Evolutionary conservation across 2,329 filamentous ascomycete genomes (phyloP).

Genomic region (Alternaria infectoria): DNA sequence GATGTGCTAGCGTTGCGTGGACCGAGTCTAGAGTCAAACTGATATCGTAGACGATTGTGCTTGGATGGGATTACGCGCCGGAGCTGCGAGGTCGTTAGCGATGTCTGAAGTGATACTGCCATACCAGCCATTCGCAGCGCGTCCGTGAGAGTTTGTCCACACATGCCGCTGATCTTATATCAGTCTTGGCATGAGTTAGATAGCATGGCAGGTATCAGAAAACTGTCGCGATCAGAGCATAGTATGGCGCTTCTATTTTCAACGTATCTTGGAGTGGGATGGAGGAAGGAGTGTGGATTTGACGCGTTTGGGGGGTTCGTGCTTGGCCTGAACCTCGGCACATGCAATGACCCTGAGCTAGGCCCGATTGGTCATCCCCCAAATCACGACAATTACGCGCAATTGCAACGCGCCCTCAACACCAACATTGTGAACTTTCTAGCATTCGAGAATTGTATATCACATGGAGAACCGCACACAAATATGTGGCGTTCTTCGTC

Average conservation of each 20-base stretch:
- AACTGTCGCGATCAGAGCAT: not conserved
- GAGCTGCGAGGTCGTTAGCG: not conserved
- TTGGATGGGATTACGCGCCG: not conserved
- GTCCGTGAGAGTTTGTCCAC: not conserved
- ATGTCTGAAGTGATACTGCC: not conserved
- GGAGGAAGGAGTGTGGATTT: not conserved
- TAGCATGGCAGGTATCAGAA: not conserved
- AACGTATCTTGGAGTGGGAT: no score
- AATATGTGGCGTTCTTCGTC: not conserved
- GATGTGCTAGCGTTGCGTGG: not conserved
- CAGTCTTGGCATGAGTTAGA: not conserved
- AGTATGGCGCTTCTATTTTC: no score
- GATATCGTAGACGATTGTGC: not conserved
- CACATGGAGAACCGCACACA: not conserved
- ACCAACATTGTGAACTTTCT: not conserved
- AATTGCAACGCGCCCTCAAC: not conserved
- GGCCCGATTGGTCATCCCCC: not conserved
- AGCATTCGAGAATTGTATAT: not conserved
- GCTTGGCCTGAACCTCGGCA: not conserved
- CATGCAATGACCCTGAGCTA: not conserved
- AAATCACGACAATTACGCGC: not conserved
- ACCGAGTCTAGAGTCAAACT: not conserved
- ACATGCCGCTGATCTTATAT: not conserved
- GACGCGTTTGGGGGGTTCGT: not conserved
- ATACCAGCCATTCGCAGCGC: not conserved